Conservation (phyloP, 495 filamentous ascomycete genomes). For the Ramalina peruviana region DNA sequence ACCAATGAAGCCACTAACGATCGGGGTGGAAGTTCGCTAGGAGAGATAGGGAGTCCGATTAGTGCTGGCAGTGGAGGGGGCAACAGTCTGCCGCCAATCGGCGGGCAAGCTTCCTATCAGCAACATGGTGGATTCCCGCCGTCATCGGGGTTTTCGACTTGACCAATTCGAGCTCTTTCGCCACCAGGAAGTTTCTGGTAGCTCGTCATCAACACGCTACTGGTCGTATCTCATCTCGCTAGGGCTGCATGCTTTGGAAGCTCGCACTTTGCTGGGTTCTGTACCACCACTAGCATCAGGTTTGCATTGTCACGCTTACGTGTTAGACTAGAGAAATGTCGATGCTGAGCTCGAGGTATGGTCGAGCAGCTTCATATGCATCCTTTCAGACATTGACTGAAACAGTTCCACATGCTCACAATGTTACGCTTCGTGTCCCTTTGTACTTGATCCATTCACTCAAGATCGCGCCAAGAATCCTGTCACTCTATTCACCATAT, state of each 20-base stretch:
- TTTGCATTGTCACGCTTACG: too few species aligned
- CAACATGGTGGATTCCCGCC: slow-evolving; percentile 10
- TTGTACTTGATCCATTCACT: background rate
- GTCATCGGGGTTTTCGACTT: background rate
- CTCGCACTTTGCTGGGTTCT: too few species aligned
- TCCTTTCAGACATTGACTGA: too few species aligned
- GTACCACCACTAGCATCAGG: background rate
- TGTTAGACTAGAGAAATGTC: too few species aligned
- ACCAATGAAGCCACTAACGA: slow-evolving; percentile 28
- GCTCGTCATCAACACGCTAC: too few species aligned
- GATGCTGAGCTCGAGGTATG: too few species aligned
- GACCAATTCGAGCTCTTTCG: too few species aligned
- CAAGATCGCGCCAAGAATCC: slow-evolving; percentile 40
- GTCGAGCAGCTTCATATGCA: too few species aligned
- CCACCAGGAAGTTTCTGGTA: too few species aligned
- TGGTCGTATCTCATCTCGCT: background rate
- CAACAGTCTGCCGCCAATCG: slow-evolving; percentile 25
- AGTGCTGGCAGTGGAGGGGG: slow-evolving; percentile 20
- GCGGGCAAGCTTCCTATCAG: slow-evolving; percentile 20
- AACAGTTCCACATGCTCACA: too few species aligned
- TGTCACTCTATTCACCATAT: slow-evolving; percentile 39
- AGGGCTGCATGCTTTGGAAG: too few species aligned
- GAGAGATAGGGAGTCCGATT: slow-evolving; percentile 39
- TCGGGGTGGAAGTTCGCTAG: slow-evolving; percentile 25
- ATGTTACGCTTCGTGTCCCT: too few species aligned